Evolutionary conservation across 306 rosid genomes (phyloP), one percentile per base, ranked within the genome.

Genomic region (Vigna nakashimae): DNA sequence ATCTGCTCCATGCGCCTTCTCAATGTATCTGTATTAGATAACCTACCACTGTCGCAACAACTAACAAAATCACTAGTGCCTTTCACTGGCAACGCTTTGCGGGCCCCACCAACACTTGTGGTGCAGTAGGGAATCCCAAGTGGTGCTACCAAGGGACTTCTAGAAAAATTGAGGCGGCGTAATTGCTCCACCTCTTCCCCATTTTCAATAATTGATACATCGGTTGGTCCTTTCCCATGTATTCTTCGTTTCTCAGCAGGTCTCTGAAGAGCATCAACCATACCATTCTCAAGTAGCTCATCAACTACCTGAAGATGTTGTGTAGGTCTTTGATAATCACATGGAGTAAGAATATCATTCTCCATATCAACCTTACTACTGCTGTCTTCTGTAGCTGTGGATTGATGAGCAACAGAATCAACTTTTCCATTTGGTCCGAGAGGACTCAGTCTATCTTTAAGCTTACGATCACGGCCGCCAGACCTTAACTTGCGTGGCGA

Each of bases 1-100:
- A 95, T 91, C 87, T 92, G 97, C 87, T 92, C 98, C 98, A 95
- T 92, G 65, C 89, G 97, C 72, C 87, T 91, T 87, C 93, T 92
- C 88, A 95, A 70, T 6, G 87, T 80, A 80, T 89, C 96, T 2
- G 92, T 73, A 81, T 88, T 93, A 36, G 88, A 82, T 84, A 92
- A 87, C 62, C 89, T 87, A 86, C 91, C 93, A 74, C 87, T 83
- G 87, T 95, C 93, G 68, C 68, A 79, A 84, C 38, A 84, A 69
- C 97, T 73, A 77, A 71, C 77, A 82, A 78, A 78, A 82, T 84
- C 91, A 59, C 85, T 79, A 45, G 78, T 38, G 83, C 91, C 79
- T 70, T 76, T 88, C 58, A 82, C 84, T 2, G 96, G 89, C 68
- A 86, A 51, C 50, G 93, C 80, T 78, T 87, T 92, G 84, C 84